phyloP scores from a whole-genome alignment of 352 stramenopile species.

The Phytophthora uliginosa region DNA sequence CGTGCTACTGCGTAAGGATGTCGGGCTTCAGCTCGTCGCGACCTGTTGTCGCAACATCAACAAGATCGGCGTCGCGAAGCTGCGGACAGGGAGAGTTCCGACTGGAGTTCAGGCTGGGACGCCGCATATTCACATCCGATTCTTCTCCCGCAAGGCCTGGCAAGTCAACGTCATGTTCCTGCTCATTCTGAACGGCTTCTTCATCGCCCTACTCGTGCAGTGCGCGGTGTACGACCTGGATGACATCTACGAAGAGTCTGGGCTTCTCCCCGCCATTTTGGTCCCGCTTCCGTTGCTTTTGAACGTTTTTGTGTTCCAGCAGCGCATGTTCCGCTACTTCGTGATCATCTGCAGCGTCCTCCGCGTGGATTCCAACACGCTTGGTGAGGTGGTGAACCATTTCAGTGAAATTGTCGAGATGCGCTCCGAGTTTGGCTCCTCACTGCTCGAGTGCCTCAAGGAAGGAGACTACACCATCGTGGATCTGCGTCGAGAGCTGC shows the following conservation, averaged over 20 bases:
- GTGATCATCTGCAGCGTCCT: slow-evolving; percentile 64
- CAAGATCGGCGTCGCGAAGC: slow-evolving; percentile 1
- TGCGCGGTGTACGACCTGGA: slow-evolving; percentile 60
- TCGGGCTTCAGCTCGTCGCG: slow-evolving; percentile 28
- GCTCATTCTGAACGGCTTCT: slow-evolving; percentile 76
- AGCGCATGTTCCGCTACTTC: slow-evolving; percentile 67
- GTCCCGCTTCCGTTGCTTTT: slow-evolving; percentile 51
- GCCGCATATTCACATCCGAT: slow-evolving; percentile 39
- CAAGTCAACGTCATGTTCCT: slow-evolving; percentile 67
- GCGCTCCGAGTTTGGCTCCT: slow-evolving; percentile 53
- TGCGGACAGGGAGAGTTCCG: slow-evolving; percentile 1
- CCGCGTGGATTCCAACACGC: slow-evolving; percentile 51
- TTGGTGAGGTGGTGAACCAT: slow-evolving; percentile 63
- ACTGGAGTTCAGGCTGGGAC: slow-evolving; percentile 20
- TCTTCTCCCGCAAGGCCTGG: slow-evolving; percentile 70
- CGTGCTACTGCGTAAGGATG: slow-evolving; percentile 25
- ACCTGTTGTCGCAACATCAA: slow-evolving; percentile 29
- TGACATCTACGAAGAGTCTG: slow-evolving; percentile 40
- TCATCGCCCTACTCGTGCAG: slow-evolving; percentile 64
- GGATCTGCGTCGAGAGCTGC: slow-evolving; percentile 42
- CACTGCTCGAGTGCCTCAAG: slow-evolving; percentile 36
- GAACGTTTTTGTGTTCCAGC: slow-evolving; percentile 68
- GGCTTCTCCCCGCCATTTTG: slow-evolving; percentile 36
- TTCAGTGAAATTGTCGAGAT: slow-evolving; percentile 68
- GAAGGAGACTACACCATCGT: slow-evolving; percentile 18